Conservation (phyloP, 2,329 filamentous ascomycete species). For the Fusarium sp. region DNA sequence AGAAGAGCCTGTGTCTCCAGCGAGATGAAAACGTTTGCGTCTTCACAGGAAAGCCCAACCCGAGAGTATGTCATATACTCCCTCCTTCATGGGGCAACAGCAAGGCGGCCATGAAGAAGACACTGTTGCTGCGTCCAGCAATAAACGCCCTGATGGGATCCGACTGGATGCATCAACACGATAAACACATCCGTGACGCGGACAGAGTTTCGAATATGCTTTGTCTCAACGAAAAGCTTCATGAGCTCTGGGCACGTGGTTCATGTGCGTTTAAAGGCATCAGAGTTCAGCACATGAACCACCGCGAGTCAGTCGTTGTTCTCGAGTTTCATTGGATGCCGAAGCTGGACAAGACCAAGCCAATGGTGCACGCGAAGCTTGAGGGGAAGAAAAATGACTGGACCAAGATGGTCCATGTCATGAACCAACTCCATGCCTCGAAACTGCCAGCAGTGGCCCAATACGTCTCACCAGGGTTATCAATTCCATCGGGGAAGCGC, state of each 20-base stretch:
- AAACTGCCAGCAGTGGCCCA: background rate
- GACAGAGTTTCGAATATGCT: conserved; percentile 1
- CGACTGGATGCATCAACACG: background rate
- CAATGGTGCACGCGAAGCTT: background rate
- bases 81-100: background rate
- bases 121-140: background rate
- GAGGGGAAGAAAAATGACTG: background rate
- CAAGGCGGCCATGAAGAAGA: background rate
- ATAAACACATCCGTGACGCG: background rate
- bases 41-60: background rate
- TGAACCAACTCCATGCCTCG: background rate
- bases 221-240: background rate
- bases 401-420: background rate
- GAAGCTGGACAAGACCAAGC: background rate
- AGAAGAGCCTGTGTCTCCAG: background rate
- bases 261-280: background rate
- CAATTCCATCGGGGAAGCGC: background rate
- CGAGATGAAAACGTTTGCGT: background rate
- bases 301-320: background rate
- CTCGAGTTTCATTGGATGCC: conserved; percentile 15
- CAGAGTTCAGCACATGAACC: background rate
- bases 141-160: background rate
- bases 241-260: background rate
- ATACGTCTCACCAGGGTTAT: background rate
- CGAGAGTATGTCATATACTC: background rate